Conservation (phyloP, 129 eudicot species). For the Artemisia tridentata region DNA sequence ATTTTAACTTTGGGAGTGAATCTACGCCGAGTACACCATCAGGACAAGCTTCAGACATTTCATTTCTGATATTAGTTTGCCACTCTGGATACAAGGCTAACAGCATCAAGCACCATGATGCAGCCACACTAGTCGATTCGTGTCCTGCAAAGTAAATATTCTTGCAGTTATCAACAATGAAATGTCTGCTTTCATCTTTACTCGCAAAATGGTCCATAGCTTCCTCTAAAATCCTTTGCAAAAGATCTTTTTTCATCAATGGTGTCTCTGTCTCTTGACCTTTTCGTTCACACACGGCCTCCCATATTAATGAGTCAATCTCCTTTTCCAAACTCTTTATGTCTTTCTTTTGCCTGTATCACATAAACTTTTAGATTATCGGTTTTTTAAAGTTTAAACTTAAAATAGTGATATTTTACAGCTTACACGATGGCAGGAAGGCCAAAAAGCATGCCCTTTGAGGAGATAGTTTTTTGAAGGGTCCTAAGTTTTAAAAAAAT, state of each 20-base stretch:
- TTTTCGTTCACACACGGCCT: constrained; percentile 56
- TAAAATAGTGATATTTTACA: not conserved
- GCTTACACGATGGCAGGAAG: constrained; percentile 62
- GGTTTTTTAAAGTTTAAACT: not conserved
- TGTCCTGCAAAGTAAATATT: constrained; percentile 91
- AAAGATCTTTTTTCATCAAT: constrained; percentile 54
- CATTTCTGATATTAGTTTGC: constrained; percentile 62
- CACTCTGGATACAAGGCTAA: constrained; percentile 81
- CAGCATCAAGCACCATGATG: constrained; percentile 91
- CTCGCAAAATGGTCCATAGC: constrained; percentile 54
- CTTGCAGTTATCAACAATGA: constrained; percentile 88
- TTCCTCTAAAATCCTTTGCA: constrained; percentile 76
- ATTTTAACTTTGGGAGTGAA: constrained; percentile 67
- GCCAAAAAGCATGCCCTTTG: constrained; percentile 59
- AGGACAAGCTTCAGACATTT: constrained; percentile 52
- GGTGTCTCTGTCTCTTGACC: constrained; percentile 42
- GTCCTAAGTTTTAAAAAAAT: constrained; percentile 78
- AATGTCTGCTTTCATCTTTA: constrained; percentile 51
- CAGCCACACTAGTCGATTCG: constrained; percentile 75
- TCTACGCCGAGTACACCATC: constrained; percentile 46
- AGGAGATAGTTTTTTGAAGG: constrained; percentile 57
- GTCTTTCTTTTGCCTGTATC: constrained; percentile 36
- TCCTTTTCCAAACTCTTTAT: constrained; percentile 62
- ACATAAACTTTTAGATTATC: constrained; percentile 4
- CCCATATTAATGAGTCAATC: constrained; percentile 80